A percentile compares a stretch with the other conserved stretches of the same genome.
These are phyloP conservation scores for Epichloe uncinata DNA, from an alignment of 2,329 filamentous ascomycete genomes.

Conservation along the genomic window DNA sequence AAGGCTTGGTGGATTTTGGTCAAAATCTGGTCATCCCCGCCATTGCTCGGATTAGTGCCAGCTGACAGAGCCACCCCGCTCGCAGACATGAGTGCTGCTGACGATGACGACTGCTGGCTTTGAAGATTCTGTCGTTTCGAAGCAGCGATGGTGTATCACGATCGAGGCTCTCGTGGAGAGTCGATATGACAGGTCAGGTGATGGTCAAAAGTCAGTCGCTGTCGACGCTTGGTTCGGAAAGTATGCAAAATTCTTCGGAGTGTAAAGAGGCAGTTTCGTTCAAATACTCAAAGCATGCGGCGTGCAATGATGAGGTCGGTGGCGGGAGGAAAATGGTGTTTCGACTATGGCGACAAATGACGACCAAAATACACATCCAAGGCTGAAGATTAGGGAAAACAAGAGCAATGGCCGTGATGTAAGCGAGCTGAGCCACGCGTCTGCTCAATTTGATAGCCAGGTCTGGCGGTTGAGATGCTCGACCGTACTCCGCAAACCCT, in stretches of 20 bases:
- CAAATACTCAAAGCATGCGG: not conserved
- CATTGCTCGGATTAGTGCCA: conserved; percentile 22
- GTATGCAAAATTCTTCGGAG: not conserved
- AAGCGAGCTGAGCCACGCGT: not conserved
- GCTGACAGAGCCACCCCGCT: conserved; percentile 21
- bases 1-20: conserved; percentile 71
- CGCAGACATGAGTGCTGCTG: conserved; percentile 19
- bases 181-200: not conserved
- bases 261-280: not conserved
- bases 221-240: not conserved
- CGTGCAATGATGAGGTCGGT: not conserved
- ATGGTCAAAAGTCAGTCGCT: not conserved
- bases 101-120: not conserved
- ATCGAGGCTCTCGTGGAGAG: not conserved
- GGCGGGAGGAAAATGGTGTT: not conserved
- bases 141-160: not conserved
- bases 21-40: conserved; percentile 33
- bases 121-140: not conserved
- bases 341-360: not conserved
- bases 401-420: not conserved
- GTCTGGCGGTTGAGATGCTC: not conserved
- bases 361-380: too few species aligned
- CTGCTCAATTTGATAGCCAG: not conserved
- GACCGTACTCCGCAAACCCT: not conserved
- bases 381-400: not conserved